These are phyloP conservation scores for Crepidotus sp. DNA, from an alignment of 1,284 basidiomycete genomes.

Conservation along the genomic window DNA sequence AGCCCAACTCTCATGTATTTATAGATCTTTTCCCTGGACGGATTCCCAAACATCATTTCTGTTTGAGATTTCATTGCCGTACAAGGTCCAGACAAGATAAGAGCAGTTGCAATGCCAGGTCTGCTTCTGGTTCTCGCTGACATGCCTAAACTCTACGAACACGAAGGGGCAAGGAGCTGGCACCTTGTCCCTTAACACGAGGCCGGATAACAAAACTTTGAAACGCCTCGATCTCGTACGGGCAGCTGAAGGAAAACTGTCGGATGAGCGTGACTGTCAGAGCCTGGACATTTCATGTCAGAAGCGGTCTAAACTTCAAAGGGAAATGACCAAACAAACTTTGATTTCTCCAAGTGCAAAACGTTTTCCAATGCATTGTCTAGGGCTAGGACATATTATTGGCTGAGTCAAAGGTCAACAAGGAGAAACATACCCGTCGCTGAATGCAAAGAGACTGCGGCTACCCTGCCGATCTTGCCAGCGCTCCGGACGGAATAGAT, in stretches of 20 bases:
- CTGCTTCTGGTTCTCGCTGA: no score
- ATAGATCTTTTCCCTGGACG: no score
- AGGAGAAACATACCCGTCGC: conserved; percentile 37
- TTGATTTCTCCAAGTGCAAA: conserved; percentile 51
- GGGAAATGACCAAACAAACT: conserved; percentile 21
- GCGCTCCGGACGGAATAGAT: conserved; percentile 46
- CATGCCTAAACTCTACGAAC: conserved; percentile 29
- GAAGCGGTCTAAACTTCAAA: not conserved
- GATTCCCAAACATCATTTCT: no score
- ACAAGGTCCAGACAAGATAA: no score
- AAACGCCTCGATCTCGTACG: conserved; percentile 45
- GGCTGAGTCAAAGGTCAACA: no score
- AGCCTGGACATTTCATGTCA: conserved; percentile 26
- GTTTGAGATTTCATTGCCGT: no score
- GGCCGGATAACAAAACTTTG: conserved; percentile 57
- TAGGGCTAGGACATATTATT: conserved; percentile 31
- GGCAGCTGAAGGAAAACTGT: conserved; percentile 42
- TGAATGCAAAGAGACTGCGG: conserved; percentile 45
- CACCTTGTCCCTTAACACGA: conserved; percentile 38
- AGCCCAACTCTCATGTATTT: no score
- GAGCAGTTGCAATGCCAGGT: no score
- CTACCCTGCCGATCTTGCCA: conserved; percentile 39
- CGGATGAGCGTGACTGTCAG: conserved; percentile 39
- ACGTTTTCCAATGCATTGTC: conserved; percentile 45
- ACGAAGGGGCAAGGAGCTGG: conserved; percentile 45